Evolutionary conservation across 805 yeast species (phyloP).

Genomic region (Ogataea degrootiae): DNA sequence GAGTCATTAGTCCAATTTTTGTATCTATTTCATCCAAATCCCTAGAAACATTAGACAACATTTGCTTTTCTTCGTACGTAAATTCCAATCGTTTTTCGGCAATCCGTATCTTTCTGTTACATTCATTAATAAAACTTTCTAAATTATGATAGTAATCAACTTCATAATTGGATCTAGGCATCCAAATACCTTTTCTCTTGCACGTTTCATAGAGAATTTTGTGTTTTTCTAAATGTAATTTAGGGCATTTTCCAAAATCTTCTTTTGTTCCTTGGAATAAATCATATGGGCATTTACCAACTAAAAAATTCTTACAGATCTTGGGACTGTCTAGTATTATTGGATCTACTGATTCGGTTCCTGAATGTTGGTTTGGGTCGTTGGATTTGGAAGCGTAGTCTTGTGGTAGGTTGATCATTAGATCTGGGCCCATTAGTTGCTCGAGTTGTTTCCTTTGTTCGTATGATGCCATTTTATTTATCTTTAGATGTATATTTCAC

Average conservation of each 20-base stretch:
- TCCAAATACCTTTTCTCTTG: conserved; percentile 30
- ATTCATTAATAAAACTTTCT: conserved; percentile 56
- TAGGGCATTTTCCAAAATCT: conserved; percentile 76
- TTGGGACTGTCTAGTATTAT: conserved; percentile 45
- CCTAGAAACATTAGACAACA: conserved; percentile 31
- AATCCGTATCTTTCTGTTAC: conserved; percentile 57
- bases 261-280: conserved; percentile 77
- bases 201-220: conserved; percentile 60
- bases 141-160: conserved; percentile 41
- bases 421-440: conserved; percentile 73
- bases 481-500: too few relatives aligned
- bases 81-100: conserved; percentile 65
- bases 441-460: conserved; percentile 73
- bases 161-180: conserved; percentile 40
- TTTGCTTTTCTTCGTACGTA: conserved; percentile 53
- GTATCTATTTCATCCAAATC: conserved; percentile 59
- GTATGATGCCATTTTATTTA: conserved; percentile 43
- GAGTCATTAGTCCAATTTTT: conserved; percentile 58
- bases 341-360: conserved; percentile 15
- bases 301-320: conserved; percentile 77
- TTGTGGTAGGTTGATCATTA: conserved; percentile 29
- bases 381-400: conserved; percentile 14
- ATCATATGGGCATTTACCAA: conserved; percentile 84
- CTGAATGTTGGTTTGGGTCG: background rate
- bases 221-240: conserved; percentile 67